Base-by-base conservation (phyloP, 2,329 filamentous ascomycete genomes). In the Fusarium musae region DNA sequence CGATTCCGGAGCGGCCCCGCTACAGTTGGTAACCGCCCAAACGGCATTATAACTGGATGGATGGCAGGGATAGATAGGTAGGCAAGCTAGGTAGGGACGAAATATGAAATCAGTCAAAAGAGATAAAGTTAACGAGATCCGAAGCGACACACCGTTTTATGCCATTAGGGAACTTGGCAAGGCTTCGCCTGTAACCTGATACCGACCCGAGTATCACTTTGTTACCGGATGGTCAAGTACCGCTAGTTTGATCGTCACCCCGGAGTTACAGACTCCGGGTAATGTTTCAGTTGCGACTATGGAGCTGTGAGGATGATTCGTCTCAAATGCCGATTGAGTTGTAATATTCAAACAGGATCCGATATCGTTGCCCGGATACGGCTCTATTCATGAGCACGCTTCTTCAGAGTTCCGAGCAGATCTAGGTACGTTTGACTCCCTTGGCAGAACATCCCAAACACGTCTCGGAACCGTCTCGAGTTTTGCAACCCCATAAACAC, bases 171-270 rank as follows among this genome's bases (percentile, higher is more conserved):
- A 50, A 49, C 54, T 50, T 59, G 56, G 43, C 19, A 50, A 52
- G 32, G 36, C 43, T 13, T 58, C 37, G 37, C 49, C 26, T 56
- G 34, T n/a, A 36, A 50, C 23, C 64, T 69, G 69, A 69, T 54
- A 72, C 69, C 54, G 49, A 50, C 58, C 63, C 64, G 52, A 71
- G 63, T 69, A 44, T 65, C 66, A 66, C 66, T 44, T 59, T 73
- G 71, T 52, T 64, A 73, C 71, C 71, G 71, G 71, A 73, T 71
- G 34, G 56, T 32, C 30, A 43, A 40, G 46, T 63, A 47, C 71
- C 71, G 71, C 53, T 40, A 42, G 70, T 73, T 73, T 73, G 70
- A 73, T 73, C 70, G 57, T n/a, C 70, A 30, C 66, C 61, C 66
- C 64, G 32, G 39, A 64, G 64, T 66, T 73, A 66, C 66, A 59